Conservation (phyloP, 148 eudicot genomes). For the Cornus suecica region DNA sequence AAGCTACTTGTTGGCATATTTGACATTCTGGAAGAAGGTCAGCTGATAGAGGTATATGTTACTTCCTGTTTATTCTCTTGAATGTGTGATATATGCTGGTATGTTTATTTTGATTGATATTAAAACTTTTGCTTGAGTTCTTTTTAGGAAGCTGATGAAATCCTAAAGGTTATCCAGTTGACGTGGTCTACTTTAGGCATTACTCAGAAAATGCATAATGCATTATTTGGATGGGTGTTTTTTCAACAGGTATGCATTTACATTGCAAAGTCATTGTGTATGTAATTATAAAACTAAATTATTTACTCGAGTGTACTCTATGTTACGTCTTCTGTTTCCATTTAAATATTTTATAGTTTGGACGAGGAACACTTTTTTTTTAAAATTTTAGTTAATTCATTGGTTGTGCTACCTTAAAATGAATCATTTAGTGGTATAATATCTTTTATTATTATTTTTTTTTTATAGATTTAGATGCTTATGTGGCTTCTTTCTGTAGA, state of each 20-base stretch:
- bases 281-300: background rate
- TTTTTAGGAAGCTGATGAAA: conserved; percentile 68
- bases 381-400: background rate
- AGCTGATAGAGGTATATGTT: conserved; percentile 57
- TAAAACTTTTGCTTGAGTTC: conserved; percentile 5
- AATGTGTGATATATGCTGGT: background rate
- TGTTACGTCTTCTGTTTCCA: too few relatives aligned
- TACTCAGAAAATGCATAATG: conserved; percentile 64
- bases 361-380: background rate
- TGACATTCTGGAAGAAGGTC: conserved; percentile 88
- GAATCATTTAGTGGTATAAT: background rate
- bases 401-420: background rate
- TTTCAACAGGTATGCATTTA: conserved; percentile 69
- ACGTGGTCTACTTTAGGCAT: conserved; percentile 88
- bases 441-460: too few relatives aligned
- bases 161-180: conserved; percentile 61
- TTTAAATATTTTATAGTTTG: background rate
- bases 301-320: background rate
- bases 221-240: conserved; percentile 81
- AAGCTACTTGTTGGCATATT: conserved; percentile 65
- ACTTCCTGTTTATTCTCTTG: background rate
- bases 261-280: background rate
- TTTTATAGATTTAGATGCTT: background rate
- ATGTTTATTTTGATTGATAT: background rate
- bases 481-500: background rate